Base-by-base conservation (phyloP, 2,329 filamentous ascomycete species). In the Phyllosticta capitalensis region DNA sequence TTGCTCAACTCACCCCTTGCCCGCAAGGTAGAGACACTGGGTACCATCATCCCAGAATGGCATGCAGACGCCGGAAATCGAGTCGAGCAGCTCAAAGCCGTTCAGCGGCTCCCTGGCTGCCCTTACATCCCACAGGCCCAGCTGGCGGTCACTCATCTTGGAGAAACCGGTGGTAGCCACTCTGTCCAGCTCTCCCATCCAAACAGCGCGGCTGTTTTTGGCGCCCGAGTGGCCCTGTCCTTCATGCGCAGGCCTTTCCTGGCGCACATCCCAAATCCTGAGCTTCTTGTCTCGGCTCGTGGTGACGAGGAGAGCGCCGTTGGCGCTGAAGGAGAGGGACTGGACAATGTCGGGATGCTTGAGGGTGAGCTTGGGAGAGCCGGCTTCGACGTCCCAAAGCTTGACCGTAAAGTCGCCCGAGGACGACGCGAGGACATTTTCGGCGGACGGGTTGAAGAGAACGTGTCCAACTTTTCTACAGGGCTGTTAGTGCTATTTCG, bases 21-120 rank as follows among this genome's bases (percentile, higher is more conserved):
- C 94, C 68, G 94, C 94, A 71, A 99, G 83, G 76, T 96, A 99
- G 69, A 99, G 80, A 72, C 90, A 95, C 77, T 94, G 91, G 56
- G 90, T 96, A 62, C 92, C 90, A 62, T 97, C 92, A 72, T 99
- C 94, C 94, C 94, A 99, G 83, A 99, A 97, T 30, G 94, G 94
- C 90, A 99, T 96, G 81, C 91, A 95, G 62, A 99, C 92, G 72
- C 94, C 94, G 52, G 92, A 96, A 69, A 96, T 96, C 53, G 90
- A 95, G 76, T 99, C 94, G 54, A 99, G 82, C 66, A 89, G 88
- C 67, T 84, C 86, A 77, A 96, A 96, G 17, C 91, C 92, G 55
- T 90, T 91, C 67, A 97, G 87, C 54, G 94, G 94, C 68, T 95
- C 87, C 38, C 74, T 76, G 19, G 85, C 83, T 64, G 84, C 87